Base-by-base conservation (phyloP, 2,329 filamentous ascomycete species). In the Ophiocordyceps camponoti-rufipedis region DNA sequence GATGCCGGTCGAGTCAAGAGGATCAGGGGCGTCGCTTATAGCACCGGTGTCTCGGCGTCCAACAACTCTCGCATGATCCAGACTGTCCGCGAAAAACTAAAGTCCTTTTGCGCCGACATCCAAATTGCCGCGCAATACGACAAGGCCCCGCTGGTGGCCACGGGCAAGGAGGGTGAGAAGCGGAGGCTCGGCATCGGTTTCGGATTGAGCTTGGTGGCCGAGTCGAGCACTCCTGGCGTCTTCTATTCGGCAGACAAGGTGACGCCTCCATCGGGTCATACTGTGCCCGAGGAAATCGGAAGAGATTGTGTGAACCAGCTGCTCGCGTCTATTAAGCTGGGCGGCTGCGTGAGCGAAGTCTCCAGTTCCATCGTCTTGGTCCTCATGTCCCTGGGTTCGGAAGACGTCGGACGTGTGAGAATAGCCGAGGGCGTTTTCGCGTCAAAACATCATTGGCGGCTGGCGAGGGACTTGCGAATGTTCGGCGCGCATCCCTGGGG, bases 51-150 rank as follows among this genome's bases (percentile, higher is more conserved):
- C 1, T 84, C 85, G 11, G 89, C 85, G 0, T 87, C 82, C 44
- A 95, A 95, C 61, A 98, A 96, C 59, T 85, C 82, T 50, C 75
- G 91, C 51, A 93, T 95, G 84, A 98, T 96, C 56, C 85, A 94
- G 56, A 77, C 82, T 2, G 87, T 88, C 11, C 74, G 89, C 53
- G 86, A 86, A 43, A 73, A 98, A 11, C 70, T 98, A 42, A 98
- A 98, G 60, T 72, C 79, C 5, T 72, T 98, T 47, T 81, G 85
- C 4, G 77, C 82, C 7, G 91, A 98, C 58, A 89, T 94, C 41
- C 91, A 95, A 60, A 80, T 98, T 51, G 94, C 85, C 3, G 79
- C 80, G 5, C 78, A 82, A 50, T 86, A 88, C 51, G 85, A 84
- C 51, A 72, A 76, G 50, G 76, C 77, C 44, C 76, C 76, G 11